These are phyloP conservation scores for Darksidea phi DNA, from an alignment of 495 filamentous ascomycete genomes.

Conservation along the genomic window DNA sequence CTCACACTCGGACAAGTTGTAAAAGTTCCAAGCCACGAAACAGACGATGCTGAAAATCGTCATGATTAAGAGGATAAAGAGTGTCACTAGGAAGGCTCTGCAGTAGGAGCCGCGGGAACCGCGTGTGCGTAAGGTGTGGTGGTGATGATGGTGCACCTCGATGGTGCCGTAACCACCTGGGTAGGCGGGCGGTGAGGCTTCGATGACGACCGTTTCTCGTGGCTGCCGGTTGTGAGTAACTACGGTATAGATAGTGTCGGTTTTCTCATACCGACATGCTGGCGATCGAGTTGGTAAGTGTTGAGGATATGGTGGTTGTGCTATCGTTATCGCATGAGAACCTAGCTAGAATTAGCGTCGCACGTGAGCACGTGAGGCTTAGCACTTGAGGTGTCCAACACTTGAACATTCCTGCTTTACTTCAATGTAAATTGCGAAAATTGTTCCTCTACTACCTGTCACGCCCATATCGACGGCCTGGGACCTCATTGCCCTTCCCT, in stretches of 20 bases:
- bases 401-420: too few species aligned
- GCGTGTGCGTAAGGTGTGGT: constrained; percentile 7
- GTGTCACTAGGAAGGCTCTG: constrained; percentile 4
- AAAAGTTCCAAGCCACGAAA: constrained; percentile 27
- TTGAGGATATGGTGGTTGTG: background rate
- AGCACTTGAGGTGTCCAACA: too few species aligned
- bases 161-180: constrained; percentile 23
- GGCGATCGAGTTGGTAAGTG: background rate
- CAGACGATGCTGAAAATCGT: constrained; percentile 2
- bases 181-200: constrained; percentile 14
- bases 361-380: too few species aligned
- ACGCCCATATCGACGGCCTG: too few species aligned
- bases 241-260: background rate
- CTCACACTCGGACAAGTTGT: constrained; percentile 22
- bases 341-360: too few species aligned
- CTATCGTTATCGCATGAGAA: too few species aligned
- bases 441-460: too few species aligned
- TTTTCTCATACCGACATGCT: background rate
- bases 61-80: constrained; percentile 12
- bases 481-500: too few species aligned
- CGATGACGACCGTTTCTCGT: constrained; percentile 11
- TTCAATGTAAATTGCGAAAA: too few species aligned
- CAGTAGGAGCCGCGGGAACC: constrained; percentile 11
- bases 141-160: constrained; percentile 17
- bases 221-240: constrained; percentile 3